These are phyloP conservation scores for Teratosphaeria destructans DNA, from an alignment of 2,329 filamentous ascomycete genomes.

Conservation along the genomic window DNA sequence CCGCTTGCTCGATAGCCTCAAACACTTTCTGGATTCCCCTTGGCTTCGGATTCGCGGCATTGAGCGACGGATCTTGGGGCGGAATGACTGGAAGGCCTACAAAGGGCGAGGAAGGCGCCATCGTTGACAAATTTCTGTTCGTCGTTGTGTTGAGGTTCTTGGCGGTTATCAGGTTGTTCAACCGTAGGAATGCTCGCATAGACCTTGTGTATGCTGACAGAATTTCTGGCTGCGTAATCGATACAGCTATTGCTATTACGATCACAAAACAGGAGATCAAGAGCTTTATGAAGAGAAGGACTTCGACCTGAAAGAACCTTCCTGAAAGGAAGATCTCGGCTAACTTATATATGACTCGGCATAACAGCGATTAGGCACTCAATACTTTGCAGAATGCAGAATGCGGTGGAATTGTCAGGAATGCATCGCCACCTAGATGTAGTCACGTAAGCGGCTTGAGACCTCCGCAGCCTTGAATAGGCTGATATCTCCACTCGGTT, in stretches of 20 bases:
- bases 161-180: conserved; percentile 14
- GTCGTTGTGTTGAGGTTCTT: conserved; percentile 20
- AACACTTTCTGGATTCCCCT: conserved; percentile 76
- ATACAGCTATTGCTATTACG: conserved; percentile 28
- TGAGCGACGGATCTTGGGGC: conserved; percentile 31
- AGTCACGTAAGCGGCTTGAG: background rate
- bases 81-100: conserved; percentile 40
- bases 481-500: background rate
- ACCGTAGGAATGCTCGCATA: conserved; percentile 30
- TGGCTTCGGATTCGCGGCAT: conserved; percentile 53
- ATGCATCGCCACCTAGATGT: background rate
- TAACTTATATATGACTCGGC: conserved; percentile 1
- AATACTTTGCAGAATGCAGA: background rate
- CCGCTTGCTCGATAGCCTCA: conserved; percentile 72
- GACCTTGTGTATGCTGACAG: conserved; percentile 15
- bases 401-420: background rate
- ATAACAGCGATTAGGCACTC: background rate
- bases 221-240: conserved; percentile 20
- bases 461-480: background rate
- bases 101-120: conserved; percentile 27
- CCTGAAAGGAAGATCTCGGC: background rate
- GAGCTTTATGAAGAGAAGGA: conserved; percentile 14
- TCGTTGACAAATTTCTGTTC: conserved; percentile 20
- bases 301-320: conserved; percentile 4
- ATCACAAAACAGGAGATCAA: conserved; percentile 30